These are phyloP conservation scores for Mycena capillaripes DNA, from an alignment of 768 basidiomycete species.

Conservation along the genomic window DNA sequence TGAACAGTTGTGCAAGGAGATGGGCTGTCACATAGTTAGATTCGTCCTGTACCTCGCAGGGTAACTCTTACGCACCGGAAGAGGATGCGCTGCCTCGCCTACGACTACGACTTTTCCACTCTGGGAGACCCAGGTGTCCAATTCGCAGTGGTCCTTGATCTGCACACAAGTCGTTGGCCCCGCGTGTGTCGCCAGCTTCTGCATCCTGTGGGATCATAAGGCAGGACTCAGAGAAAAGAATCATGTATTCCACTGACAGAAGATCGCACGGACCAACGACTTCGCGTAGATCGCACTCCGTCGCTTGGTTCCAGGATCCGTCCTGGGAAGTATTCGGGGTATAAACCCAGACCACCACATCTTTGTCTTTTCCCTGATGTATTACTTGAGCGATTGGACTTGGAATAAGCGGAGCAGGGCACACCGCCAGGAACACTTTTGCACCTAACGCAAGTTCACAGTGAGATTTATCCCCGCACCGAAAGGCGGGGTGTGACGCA, in stretches of 20 bases:
- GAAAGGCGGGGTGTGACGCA: not conserved
- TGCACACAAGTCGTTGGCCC: conserved; percentile 8
- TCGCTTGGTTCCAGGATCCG: not conserved
- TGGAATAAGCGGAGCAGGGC: not conserved
- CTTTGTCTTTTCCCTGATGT: not conserved
- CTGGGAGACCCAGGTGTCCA: conserved; percentile 20
- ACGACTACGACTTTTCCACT: conserved; percentile 9
- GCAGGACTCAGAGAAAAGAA: not conserved
- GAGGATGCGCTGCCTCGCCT: conserved; percentile 26
- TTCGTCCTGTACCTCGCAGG: no score
- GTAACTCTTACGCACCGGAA: conserved; percentile 9
- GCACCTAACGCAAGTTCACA: not conserved
- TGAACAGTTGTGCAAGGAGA: not conserved
- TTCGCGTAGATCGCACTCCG: not conserved
- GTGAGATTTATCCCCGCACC: not conserved
- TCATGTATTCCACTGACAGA: not conserved
- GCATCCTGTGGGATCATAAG: not conserved
- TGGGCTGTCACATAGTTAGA: not conserved
- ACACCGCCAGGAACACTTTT: not conserved
- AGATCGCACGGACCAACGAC: conserved; percentile 6
- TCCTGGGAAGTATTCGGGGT: not conserved
- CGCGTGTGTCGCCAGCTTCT: not conserved
- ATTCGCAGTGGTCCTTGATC: not conserved
- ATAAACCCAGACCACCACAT: conserved; percentile 1
- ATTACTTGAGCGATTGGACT: no score